Evolutionary conservation across 306 rosid species (phyloP).

Genomic region (Vigna unguiculata): DNA sequence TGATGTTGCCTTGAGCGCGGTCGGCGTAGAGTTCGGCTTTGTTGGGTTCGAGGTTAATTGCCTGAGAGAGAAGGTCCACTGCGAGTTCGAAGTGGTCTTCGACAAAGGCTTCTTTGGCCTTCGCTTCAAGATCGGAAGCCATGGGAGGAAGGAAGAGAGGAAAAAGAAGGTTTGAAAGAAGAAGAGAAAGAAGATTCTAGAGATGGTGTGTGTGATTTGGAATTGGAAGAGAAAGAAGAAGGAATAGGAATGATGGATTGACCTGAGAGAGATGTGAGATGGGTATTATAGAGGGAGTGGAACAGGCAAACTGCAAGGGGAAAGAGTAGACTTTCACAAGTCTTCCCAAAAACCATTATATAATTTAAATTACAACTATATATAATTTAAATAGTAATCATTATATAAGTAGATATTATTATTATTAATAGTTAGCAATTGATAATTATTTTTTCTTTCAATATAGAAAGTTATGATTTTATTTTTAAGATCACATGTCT

Average conservation of each 20-base stretch:
- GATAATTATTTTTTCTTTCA: no score
- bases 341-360: neutral
- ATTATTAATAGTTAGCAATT: no score
- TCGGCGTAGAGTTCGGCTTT: constrained; percentile 67
- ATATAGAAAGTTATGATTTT: no score
- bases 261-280: constrained; percentile 19
- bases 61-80: constrained; percentile 68
- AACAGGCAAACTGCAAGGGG: constrained; percentile 1
- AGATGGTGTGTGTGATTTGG: neutral
- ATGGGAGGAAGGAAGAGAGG: constrained; percentile 44
- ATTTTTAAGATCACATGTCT: no score
- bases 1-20: constrained; percentile 97
- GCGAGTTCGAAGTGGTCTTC: constrained; percentile 89
- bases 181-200: constrained; percentile 38
- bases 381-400: no score
- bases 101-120: constrained; percentile 80
- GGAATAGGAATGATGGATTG: constrained; percentile 37
- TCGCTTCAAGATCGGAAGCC: constrained; percentile 85
- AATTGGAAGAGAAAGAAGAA: neutral
- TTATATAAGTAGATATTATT: no score
- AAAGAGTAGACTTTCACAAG: constrained; percentile 17
- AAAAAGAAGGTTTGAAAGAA: neutral
- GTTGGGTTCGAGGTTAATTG: constrained; percentile 65
- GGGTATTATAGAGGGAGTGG: neutral
- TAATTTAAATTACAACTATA: neutral